Conservation (phyloP, 2,329 filamentous ascomycete species). For the Clarireedia sp. region DNA sequence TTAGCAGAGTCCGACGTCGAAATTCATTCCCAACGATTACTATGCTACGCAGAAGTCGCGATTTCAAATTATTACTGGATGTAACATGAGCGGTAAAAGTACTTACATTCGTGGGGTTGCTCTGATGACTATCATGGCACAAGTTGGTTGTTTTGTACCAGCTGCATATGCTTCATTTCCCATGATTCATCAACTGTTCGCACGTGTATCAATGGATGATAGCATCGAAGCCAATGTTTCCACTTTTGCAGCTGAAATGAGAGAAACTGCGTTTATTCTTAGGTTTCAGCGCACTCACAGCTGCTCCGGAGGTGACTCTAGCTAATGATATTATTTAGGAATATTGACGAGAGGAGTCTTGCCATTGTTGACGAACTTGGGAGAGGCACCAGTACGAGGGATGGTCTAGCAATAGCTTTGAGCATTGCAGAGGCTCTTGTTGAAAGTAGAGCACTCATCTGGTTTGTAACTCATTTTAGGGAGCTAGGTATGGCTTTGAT, state of each 20-base stretch:
- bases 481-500: constrained; percentile 49
- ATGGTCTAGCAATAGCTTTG: constrained; percentile 82
- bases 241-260: constrained; percentile 91
- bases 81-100: constrained; percentile 97
- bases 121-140: constrained; percentile 84
- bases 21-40: constrained; percentile 82
- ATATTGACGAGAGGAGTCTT: constrained; percentile 68
- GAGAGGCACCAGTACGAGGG: constrained; percentile 78
- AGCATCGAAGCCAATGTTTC: constrained; percentile 85
- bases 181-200: constrained; percentile 76
- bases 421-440: constrained; percentile 85
- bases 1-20: constrained; percentile 48
- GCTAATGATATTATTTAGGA: constrained; percentile 35
- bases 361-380: constrained; percentile 89
- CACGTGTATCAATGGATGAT: constrained; percentile 79
- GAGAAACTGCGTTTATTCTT: constrained; percentile 89
- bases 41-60: constrained; percentile 73
- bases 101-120: constrained; percentile 87
- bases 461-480: constrained; percentile 90
- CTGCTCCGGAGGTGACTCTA: not conserved
- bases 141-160: constrained; percentile 85
- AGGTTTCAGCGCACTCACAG: constrained; percentile 32
- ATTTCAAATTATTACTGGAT: constrained; percentile 90
- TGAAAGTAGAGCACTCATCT: constrained; percentile 69
- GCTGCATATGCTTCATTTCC: constrained; percentile 76